A percentile compares a stretch with the other conserved stretches of the same genome.
Evolutionary conservation across 176 grass and related monocot species (phyloP).

Genomic region (Aegilops speltoides): DNA sequence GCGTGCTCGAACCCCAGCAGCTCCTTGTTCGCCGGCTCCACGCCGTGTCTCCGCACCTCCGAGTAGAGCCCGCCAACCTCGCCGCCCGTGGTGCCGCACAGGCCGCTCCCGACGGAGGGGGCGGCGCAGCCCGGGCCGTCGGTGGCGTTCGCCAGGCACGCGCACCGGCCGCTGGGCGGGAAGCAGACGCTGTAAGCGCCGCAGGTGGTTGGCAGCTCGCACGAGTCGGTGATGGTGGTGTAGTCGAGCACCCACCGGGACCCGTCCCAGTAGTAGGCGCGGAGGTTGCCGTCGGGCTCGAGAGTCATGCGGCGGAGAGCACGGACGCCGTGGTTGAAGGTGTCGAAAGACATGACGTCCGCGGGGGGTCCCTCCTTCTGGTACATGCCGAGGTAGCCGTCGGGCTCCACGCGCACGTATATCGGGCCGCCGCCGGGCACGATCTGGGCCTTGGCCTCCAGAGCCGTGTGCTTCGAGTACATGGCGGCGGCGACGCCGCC

Average conservation of each 20-base stretch:
- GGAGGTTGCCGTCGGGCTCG: conserved; percentile 71
- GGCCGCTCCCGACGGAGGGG: conserved; percentile 3
- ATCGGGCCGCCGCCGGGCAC: conserved; percentile 40
- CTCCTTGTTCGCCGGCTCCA: conserved; percentile 81
- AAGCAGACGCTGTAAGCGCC: conserved; percentile 65
- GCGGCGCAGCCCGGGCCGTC: conserved; percentile 36
- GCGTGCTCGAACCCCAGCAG: conserved; percentile 36
- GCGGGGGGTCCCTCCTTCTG: conserved; percentile 53
- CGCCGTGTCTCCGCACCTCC: conserved; percentile 49
- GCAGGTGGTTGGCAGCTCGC: conserved; percentile 69
- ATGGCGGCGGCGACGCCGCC: conserved; percentile 31
- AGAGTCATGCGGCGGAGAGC: conserved; percentile 77
- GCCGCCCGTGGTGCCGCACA: conserved; percentile 32
- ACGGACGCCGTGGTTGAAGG: conserved; percentile 58
- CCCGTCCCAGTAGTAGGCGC: conserved; percentile 76
- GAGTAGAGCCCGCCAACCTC: conserved; percentile 37
- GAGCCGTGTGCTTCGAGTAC: conserved; percentile 76
- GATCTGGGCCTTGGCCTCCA: conserved; percentile 72
- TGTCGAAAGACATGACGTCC: conserved; percentile 77
- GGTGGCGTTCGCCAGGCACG: conserved; percentile 55
- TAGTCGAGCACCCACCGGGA: conserved; percentile 62
- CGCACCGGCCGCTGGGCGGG: conserved; percentile 41
- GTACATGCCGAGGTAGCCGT: conserved; percentile 89
- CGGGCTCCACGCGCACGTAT: conserved; percentile 62
- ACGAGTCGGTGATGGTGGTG: conserved; percentile 63